These are phyloP conservation scores for Iris macrosiphon DNA, from an alignment of 106 monocot genomes.

Conservation along the genomic window DNA sequence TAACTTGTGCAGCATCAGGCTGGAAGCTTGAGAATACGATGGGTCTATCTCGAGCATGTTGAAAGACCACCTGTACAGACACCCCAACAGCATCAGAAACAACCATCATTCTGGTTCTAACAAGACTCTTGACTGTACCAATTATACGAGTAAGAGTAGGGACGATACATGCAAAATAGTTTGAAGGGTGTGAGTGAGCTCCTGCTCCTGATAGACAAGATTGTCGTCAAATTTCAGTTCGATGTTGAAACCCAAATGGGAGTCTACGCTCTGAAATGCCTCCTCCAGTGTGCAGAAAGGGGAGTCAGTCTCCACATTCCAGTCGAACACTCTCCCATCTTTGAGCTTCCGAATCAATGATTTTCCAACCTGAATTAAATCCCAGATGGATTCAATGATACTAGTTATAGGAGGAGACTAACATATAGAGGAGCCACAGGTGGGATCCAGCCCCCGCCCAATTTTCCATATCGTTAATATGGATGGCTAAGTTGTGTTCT, in stretches of 20 bases:
- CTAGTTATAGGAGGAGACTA: no score
- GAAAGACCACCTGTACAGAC: constrained; percentile 43
- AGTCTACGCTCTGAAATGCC: constrained; percentile 49
- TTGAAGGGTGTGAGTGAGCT: constrained; percentile 41
- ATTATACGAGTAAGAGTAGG: not conserved
- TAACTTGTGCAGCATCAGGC: constrained; percentile 69
- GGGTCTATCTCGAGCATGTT: constrained; percentile 38
- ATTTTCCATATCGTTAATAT: no score
- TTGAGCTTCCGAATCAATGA: constrained; percentile 47
- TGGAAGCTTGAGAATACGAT: constrained; percentile 89
- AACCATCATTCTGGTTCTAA: no score
- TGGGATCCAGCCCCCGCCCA: no score
- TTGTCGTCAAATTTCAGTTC: constrained; percentile 83
- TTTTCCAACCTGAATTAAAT: constrained; percentile 50
- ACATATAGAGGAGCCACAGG: no score
- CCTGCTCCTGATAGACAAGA: constrained; percentile 42
- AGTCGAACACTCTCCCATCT: constrained; percentile 47
- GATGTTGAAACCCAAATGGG: constrained; percentile 64
- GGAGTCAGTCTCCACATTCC: constrained; percentile 59
- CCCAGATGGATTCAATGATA: no score
- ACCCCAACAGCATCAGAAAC: no score
- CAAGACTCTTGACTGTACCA: no score
- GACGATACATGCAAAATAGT: constrained; percentile 33
- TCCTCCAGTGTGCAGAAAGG: constrained; percentile 65
- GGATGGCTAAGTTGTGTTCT: no score